Evolutionary conservation across 345 rosid species (phyloP).

Genomic region (Eucalyptus marginata): DNA sequence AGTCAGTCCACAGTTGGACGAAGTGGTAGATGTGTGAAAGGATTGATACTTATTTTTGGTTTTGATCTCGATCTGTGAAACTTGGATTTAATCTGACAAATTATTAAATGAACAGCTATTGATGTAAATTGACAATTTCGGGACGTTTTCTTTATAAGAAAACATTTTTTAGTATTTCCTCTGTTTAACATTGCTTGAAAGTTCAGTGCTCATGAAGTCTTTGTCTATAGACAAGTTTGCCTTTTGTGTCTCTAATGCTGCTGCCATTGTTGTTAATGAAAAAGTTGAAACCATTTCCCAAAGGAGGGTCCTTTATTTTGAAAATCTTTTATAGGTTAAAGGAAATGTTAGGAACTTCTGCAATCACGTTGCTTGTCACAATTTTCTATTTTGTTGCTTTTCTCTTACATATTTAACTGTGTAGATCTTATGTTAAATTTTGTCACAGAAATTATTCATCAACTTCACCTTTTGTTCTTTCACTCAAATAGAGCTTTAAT

Average conservation of each 20-base stretch:
- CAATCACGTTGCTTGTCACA: background rate
- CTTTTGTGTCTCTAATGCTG: background rate
- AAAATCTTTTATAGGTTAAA: background rate
- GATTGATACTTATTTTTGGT: background rate
- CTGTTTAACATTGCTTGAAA: background rate
- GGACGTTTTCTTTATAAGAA: background rate
- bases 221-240: background rate
- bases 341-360: background rate
- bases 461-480: background rate
- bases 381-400: background rate
- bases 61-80: background rate
- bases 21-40: background rate
- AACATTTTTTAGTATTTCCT: background rate
- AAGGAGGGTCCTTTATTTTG: background rate
- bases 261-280: background rate
- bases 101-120: background rate
- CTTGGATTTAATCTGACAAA: background rate
- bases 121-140: background rate
- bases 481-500: slow-evolving; percentile 46
- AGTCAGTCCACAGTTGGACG: background rate
- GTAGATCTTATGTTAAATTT: background rate
- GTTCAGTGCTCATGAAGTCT: background rate
- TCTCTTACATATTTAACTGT: background rate
- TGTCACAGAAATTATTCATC: background rate
- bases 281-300: background rate